A percentile compares a stretch with the other conserved stretches of the same genome.
phyloP scores from a whole-genome alignment of 768 basidiomycete species.

The Phylloporus sp. region DNA sequence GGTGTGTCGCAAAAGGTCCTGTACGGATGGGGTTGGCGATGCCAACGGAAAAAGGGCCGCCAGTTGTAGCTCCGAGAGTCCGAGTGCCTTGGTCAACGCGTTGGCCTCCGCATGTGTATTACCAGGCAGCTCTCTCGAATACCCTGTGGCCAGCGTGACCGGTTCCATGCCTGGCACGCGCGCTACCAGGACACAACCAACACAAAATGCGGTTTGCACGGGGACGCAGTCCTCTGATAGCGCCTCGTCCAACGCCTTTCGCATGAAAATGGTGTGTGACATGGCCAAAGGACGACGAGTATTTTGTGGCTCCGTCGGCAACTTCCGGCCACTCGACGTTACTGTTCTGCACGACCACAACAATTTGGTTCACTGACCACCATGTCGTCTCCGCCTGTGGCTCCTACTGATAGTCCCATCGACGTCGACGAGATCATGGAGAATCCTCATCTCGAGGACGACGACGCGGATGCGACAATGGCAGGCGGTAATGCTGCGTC shows the following conservation, averaged over 20 bases:
- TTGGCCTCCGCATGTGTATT: slow-evolving; percentile 99
- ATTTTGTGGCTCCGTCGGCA: slow-evolving; percentile 28
- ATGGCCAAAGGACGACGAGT: too few species aligned
- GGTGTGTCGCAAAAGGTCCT: slow-evolving; percentile 49
- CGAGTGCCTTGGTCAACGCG: slow-evolving; percentile 67
- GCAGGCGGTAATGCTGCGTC: slow-evolving; percentile 44
- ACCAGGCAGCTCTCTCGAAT: slow-evolving; percentile 85
- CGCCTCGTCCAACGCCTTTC: slow-evolving; percentile 66
- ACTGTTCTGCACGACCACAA: slow-evolving; percentile 2
- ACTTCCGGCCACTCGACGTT: slow-evolving; percentile 12
- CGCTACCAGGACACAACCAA: slow-evolving; percentile 75
- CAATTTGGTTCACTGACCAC: slow-evolving; percentile 25
- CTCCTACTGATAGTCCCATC: slow-evolving; percentile 29
- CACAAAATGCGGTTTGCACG: slow-evolving; percentile 76
- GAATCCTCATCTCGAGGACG: slow-evolving; percentile 44
- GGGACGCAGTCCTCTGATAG: slow-evolving; percentile 53
- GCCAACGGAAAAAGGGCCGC: slow-evolving; percentile 38
- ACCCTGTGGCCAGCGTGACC: slow-evolving; percentile 69
- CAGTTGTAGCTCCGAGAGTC: slow-evolving; percentile 43
- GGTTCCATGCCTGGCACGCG: slow-evolving; percentile 39
- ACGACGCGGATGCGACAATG: slow-evolving; percentile 49
- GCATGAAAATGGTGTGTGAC: slow-evolving; percentile 47
- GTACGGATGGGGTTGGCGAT: slow-evolving; percentile 26
- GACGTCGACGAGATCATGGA: slow-evolving; percentile 62
- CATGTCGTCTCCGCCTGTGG: slow-evolving; percentile 54